Percentiles rank a stretch among this genome's conserved stretches.
Conservation (phyloP, 176 grass and related monocot genomes). For the Juncus effusus region DNA sequence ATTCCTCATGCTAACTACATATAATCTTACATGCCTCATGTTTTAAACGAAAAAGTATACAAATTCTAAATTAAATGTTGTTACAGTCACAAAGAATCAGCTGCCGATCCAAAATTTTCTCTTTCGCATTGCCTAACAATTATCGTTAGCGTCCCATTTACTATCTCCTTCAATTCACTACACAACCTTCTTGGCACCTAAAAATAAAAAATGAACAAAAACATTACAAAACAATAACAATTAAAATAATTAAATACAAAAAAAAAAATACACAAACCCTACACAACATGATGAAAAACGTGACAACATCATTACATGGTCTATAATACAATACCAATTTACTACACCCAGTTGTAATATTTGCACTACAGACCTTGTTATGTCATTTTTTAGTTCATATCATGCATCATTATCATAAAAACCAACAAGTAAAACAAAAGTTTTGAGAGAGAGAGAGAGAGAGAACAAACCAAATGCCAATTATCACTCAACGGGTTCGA, state of each 20-base stretch:
- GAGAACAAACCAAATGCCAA: constrained; percentile 89
- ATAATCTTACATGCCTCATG: constrained; percentile 27
- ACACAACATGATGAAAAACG: too few species aligned
- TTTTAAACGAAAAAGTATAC: constrained; percentile 13
- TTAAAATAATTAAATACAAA: too few species aligned
- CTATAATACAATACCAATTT: too few species aligned
- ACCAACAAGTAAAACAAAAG: constrained; percentile 27
- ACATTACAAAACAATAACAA: not conserved
- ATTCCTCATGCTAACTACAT: constrained; percentile 24
- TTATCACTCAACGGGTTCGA: constrained; percentile 63
- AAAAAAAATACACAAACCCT: too few species aligned
- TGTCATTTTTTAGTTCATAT: too few species aligned
- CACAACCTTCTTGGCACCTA: constrained; percentile 90
- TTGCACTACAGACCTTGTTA: too few species aligned
- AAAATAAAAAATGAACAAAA: constrained; percentile 23
- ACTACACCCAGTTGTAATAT: too few species aligned
- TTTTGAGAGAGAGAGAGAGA: constrained; percentile 7
- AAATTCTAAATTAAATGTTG: constrained; percentile 12
- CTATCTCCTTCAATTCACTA: constrained; percentile 49
- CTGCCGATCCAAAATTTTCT: constrained; percentile 71
- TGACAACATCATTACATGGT: too few species aligned
- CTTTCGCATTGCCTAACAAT: constrained; percentile 67
- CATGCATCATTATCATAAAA: not conserved
- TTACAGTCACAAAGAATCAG: constrained; percentile 65
- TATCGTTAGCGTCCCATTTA: constrained; percentile 63